These are phyloP conservation scores for Trichoderma asperelloides DNA, from an alignment of 495 filamentous ascomycete genomes.

Conservation along the genomic window DNA sequence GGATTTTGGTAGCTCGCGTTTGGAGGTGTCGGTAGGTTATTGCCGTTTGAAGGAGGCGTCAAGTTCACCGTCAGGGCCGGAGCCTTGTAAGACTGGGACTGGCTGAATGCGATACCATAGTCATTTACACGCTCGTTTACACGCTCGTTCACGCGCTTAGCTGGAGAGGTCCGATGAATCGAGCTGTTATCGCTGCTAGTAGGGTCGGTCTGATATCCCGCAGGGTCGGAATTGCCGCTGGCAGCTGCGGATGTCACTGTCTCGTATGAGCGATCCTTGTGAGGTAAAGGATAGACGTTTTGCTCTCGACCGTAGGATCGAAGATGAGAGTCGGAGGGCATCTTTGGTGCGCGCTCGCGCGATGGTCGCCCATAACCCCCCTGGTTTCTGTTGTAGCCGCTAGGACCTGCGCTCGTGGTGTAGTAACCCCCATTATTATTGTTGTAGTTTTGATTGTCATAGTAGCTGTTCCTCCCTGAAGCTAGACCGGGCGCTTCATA, in stretches of 20 bases:
- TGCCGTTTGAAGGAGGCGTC: constrained; percentile 8
- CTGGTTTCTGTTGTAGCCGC: neutral
- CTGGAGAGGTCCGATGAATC: constrained; percentile 58
- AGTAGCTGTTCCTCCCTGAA: constrained; percentile 50
- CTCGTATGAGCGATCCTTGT: constrained; percentile 72
- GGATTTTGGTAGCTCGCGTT: constrained; percentile 10
- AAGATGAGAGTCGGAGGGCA: constrained; percentile 34
- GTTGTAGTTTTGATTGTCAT: constrained; percentile 27
- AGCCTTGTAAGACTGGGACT: constrained; percentile 25
- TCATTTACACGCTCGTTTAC: too few species aligned
- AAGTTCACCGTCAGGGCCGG: constrained; percentile 24
- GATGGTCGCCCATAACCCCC: constrained; percentile 18
- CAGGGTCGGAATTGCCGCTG: constrained; percentile 62
- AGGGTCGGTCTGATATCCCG: constrained; percentile 77
- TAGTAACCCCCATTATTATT: constrained; percentile 21
- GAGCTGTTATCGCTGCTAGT: constrained; percentile 84
- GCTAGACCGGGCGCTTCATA: constrained; percentile 27
- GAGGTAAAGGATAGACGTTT: constrained; percentile 54
- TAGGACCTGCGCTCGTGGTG: neutral
- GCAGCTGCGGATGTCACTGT: constrained; percentile 68
- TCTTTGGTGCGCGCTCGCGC: constrained; percentile 39
- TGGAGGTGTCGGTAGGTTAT: constrained; percentile 8
- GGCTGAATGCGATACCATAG: constrained; percentile 38
- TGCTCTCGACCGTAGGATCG: constrained; percentile 23
- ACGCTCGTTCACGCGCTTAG: constrained; percentile 36